Percentiles rank a stretch among this genome's conserved stretches.
phyloP scores from a whole-genome alignment of 208 protist genomes.

The Trichomonas vaginalis region DNA sequence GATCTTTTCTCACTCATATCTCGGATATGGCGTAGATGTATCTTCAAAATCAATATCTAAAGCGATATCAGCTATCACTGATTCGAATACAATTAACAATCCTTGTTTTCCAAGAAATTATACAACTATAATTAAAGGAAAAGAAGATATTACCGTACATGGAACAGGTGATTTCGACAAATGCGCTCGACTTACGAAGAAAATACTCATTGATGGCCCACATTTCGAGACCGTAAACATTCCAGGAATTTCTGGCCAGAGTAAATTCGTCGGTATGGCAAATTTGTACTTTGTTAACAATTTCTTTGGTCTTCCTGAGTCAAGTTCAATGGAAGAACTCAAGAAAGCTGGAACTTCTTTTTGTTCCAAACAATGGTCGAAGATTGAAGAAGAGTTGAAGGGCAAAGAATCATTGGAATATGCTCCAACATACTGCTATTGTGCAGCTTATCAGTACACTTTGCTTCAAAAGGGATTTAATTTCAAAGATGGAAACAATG shows the following conservation, averaged over 20 bases:
- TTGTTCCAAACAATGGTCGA: background rate
- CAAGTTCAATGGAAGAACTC: background rate
- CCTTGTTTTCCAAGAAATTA: background rate
- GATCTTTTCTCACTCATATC: background rate
- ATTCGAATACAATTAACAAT: background rate
- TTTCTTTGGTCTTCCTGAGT: background rate
- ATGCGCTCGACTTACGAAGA: background rate
- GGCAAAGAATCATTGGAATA: background rate
- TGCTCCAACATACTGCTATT: background rate
- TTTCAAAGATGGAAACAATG: background rate
- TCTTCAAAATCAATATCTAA: background rate
- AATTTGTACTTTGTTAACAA: background rate
- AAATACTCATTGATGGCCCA: background rate
- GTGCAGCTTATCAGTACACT: background rate
- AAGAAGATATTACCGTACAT: background rate
- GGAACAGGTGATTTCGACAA: background rate
- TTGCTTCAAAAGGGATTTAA: background rate
- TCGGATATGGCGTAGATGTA: background rate
- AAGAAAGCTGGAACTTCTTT: background rate
- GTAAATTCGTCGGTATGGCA: background rate
- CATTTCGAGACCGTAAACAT: background rate
- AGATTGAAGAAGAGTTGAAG: too few species aligned
- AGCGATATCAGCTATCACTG: background rate
- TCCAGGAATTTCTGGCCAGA: background rate
- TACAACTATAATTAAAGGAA: background rate